Conservation (phyloP, 768 basidiomycete species). For the Trametes gibbosa region DNA sequence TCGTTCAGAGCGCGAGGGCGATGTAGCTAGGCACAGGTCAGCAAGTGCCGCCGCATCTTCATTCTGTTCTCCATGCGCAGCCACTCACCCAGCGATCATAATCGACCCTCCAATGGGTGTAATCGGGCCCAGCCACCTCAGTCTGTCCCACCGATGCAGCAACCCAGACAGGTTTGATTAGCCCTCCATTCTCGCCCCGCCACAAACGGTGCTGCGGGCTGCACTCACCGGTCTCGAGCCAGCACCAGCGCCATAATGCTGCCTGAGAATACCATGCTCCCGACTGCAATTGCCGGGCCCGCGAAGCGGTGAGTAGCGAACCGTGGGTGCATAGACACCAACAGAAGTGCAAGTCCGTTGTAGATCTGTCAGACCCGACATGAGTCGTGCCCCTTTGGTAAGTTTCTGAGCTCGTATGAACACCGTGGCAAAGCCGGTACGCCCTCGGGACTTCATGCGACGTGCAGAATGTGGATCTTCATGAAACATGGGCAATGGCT, state of each 20-base stretch:
- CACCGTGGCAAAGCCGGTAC: not conserved
- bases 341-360: slow-evolving; percentile 65
- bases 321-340: slow-evolving; percentile 59
- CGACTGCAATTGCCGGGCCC: slow-evolving; percentile 61
- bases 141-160: slow-evolving; percentile 25
- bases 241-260: slow-evolving; percentile 58
- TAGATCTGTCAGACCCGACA: slow-evolving; percentile 44
- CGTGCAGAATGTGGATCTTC: not conserved
- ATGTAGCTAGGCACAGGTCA: slow-evolving; percentile 43
- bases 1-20: slow-evolving; percentile 43
- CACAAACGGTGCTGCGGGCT: not conserved
- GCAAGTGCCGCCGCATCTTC: not conserved
- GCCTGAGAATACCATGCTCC: slow-evolving; percentile 59
- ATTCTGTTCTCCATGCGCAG: not conserved
- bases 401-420: not conserved
- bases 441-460: not conserved
- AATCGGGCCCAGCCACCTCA: slow-evolving; percentile 57
- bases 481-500: not conserved
- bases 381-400: not conserved
- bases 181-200: not conserved
- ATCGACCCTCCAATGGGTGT: slow-evolving; percentile 64
- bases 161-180: not conserved
- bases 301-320: slow-evolving; percentile 62
- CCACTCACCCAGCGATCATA: slow-evolving; percentile 66
- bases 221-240: slow-evolving; percentile 41